These are phyloP conservation scores for Mariannaea sp. DNA, from an alignment of 2,329 filamentous ascomycete species.

Conservation along the genomic window DNA sequence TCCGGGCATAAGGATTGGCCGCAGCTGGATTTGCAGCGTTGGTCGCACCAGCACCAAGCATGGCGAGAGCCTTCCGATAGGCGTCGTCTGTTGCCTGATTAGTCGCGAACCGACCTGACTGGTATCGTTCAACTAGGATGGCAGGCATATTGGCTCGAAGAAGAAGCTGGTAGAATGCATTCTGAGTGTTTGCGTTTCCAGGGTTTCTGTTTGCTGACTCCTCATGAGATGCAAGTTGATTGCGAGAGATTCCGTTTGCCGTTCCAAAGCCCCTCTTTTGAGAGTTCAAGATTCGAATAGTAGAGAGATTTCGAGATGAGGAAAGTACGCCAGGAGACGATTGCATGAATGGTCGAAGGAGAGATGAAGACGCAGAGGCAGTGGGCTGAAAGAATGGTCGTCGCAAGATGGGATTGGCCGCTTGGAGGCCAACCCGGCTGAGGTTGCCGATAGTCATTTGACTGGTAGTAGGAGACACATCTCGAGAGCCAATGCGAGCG, in stretches of 20 bases:
- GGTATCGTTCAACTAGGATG: slow-evolving; percentile 88
- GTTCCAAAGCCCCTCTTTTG: slow-evolving; percentile 48
- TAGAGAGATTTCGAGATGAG: slow-evolving; percentile 28
- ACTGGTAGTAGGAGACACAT: slow-evolving; percentile 20
- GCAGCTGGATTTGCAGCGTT: slow-evolving; percentile 30
- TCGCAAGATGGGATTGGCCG: slow-evolving; percentile 37
- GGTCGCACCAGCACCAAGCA: slow-evolving; percentile 40
- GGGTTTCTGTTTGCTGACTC: slow-evolving; percentile 93
- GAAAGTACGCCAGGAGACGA: slow-evolving; percentile 28
- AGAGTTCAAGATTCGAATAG: slow-evolving; percentile 24
- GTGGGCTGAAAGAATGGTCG: slow-evolving; percentile 35
- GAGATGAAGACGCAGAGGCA: slow-evolving; percentile 23
- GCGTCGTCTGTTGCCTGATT: slow-evolving; percentile 78
- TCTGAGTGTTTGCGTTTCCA: slow-evolving; percentile 83
- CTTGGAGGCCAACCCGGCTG: slow-evolving; percentile 38
- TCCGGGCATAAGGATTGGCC: slow-evolving; percentile 31
- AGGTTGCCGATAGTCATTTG: slow-evolving; percentile 33
- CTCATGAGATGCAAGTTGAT: slow-evolving; percentile 81
- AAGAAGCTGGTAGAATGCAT: slow-evolving; percentile 90
- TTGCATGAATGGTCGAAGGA: slow-evolving; percentile 36
- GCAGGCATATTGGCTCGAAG: slow-evolving; percentile 91
- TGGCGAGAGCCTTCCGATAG: slow-evolving; percentile 73
- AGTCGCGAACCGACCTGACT: slow-evolving; percentile 81
- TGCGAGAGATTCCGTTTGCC: slow-evolving; percentile 58
- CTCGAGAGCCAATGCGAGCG: slow-evolving; percentile 11